Percentiles rank a stretch among this genome's conserved stretches.
These are phyloP conservation scores for Digitaria exilis DNA, from an alignment of 202 grass and related monocot genomes.

Conservation along the genomic window DNA sequence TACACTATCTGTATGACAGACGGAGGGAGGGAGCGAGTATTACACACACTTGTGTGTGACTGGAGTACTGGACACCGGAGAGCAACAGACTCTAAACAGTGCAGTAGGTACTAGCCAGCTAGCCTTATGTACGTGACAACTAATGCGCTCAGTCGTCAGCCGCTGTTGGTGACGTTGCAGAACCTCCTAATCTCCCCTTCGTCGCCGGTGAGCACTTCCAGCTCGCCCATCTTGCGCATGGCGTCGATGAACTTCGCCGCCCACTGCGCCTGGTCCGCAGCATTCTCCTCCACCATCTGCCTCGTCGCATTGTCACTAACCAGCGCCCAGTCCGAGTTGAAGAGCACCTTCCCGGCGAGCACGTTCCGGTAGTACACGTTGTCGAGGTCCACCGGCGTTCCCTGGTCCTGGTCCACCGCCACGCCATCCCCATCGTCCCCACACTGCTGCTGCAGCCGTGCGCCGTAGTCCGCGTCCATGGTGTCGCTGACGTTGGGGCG, in stretches of 20 bases:
- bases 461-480: slow-evolving; percentile 35
- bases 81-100: background rate
- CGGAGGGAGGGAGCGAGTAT: too few species aligned
- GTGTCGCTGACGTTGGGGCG: slow-evolving; percentile 22
- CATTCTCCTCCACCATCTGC: slow-evolving; percentile 22
- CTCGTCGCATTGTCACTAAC: slow-evolving; percentile 5
- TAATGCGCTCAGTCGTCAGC: too few species aligned
- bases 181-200: too few species aligned
- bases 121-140: too few species aligned
- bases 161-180: too few species aligned
- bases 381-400: slow-evolving; percentile 7
- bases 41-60: background rate
- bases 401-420: slow-evolving; percentile 20
- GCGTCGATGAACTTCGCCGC: too few species aligned
- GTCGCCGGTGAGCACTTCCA: too few species aligned
- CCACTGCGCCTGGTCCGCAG: background rate
- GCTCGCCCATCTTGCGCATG: too few species aligned
- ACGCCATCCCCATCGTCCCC: background rate
- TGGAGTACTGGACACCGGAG: background rate
- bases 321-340: slow-evolving; percentile 36
- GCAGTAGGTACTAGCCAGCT: too few species aligned
- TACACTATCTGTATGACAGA: too few species aligned
- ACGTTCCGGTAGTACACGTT: slow-evolving; percentile 32
- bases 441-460: background rate
- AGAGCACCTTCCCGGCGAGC: slow-evolving; percentile 33